Conservation (phyloP, 371 early-diverging fungal genomes). For the Actinomortierella wolfii region DNA sequence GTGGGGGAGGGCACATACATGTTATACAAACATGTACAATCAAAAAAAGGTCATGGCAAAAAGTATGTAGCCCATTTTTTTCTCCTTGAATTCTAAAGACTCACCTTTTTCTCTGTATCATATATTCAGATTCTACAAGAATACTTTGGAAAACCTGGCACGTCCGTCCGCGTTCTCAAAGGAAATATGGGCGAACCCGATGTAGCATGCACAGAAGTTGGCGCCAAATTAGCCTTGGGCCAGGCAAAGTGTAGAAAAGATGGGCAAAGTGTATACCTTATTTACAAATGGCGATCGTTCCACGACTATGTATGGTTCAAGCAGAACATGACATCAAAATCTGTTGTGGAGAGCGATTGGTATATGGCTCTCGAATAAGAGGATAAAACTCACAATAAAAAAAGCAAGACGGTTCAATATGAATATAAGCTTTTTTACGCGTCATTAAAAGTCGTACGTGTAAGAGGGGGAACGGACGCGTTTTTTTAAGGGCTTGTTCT, state of each 20-base stretch:
- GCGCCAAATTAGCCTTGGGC: background rate
- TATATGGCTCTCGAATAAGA: constrained; percentile 42
- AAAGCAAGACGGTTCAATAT: no score
- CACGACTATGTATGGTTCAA: constrained; percentile 61
- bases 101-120: background rate
- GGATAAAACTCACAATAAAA: no score
- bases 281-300: constrained; percentile 62
- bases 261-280: constrained; percentile 37
- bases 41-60: constrained; percentile 42
- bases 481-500: no score
- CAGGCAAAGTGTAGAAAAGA: constrained; percentile 1
- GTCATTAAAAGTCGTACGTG: no score
- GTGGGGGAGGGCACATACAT: no score
- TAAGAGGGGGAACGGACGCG: no score
- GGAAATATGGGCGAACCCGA: constrained; percentile 28
- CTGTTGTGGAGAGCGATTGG: constrained; percentile 47
- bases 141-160: constrained; percentile 51
- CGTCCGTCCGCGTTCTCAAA: constrained; percentile 26
- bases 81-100: background rate
- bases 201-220: constrained; percentile 37
- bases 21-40: no score
- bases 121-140: constrained; percentile 7
- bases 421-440: no score
- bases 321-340: constrained; percentile 29
- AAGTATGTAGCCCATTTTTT: constrained; percentile 13